Base-by-base conservation (phyloP, 2,329 filamentous ascomycete genomes). In the Diaporthe eres region DNA sequence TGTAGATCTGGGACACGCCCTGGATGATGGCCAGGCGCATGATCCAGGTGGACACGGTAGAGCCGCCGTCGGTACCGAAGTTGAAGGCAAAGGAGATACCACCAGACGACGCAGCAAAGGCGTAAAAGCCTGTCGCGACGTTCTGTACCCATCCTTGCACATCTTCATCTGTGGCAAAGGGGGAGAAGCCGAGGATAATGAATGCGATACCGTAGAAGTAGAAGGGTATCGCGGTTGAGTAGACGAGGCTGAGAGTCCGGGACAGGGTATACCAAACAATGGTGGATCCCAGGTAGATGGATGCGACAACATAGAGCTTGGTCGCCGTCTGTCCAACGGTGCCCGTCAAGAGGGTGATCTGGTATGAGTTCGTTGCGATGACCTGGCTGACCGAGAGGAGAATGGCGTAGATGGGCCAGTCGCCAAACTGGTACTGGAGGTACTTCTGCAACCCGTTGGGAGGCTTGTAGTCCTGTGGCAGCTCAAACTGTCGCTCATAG, bases 61-160 rank as follows among this genome's bases (percentile, higher is more conserved):
- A 88, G 58, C 90, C 90, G 47, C 88, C 89, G 82, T 92, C 90
- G 76, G 89, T 89, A 74, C 91, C 91, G 78, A 92, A 93, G 80
- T 93, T 93, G 73, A 92, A 87, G 3, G 91, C 88, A 77, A 93
- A 93, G 84, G 90, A 93, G 75, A 93, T 86, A 1, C 89, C 90
- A 25, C 91, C 92, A 37, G 88, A 90, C 3, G 90, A 88, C 8
- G 91, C 92, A 3, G 90, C 92, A 17, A 88, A 85, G 3, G 91
- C 90, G 80, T 93, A 93, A 17, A 91, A 78, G 4, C 85, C 91
- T 7, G 90, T 91, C 15, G 89, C 92, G 9, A 91, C 85, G 74
- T 92, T 90, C 78, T 92, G 90, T 17, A 92, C 83, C 89, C 77
- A 77, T 44, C 85, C 87, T 44, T 88, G 85, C 12, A 80, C 81